phyloP scores from a whole-genome alignment of 2,329 filamentous ascomycete species.

The Fusarium continuum region DNA sequence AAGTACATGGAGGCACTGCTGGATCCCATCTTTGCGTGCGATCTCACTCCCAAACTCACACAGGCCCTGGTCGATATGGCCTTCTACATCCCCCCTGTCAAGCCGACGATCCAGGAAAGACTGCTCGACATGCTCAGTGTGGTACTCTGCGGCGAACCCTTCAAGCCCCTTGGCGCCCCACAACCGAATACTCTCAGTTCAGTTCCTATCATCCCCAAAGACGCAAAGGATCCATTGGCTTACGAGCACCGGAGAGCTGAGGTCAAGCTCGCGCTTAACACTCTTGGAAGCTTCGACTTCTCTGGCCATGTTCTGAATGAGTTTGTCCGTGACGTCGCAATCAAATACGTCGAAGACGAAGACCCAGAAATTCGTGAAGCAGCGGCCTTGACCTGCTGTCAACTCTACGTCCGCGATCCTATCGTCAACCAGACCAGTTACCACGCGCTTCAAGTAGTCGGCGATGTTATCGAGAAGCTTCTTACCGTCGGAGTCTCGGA shows the following conservation, averaged over 20 bases:
- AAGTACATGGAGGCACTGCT: slow-evolving; percentile 98
- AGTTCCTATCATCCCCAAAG: slow-evolving; percentile 84
- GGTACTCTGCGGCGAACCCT: slow-evolving; percentile 90
- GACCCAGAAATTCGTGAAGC: slow-evolving; percentile 93
- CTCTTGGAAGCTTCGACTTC: slow-evolving; percentile 98
- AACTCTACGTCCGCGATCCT: slow-evolving; percentile 94
- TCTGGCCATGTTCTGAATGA: slow-evolving; percentile 93
- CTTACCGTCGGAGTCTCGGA: slow-evolving; percentile 95
- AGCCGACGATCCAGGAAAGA: slow-evolving; percentile 91
- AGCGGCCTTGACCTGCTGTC: slow-evolving; percentile 94
- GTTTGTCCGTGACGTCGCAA: slow-evolving; percentile 97
- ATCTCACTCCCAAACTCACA: slow-evolving; percentile 90
- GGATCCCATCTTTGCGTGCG: slow-evolving; percentile 96
- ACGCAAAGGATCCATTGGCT: slow-evolving; percentile 84
- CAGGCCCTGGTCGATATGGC: slow-evolving; percentile 98
- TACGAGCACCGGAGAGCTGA: slow-evolving; percentile 84
- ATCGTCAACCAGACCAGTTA: slow-evolving; percentile 98
- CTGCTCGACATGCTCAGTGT: slow-evolving; percentile 94
- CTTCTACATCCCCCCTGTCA: slow-evolving; percentile 96
- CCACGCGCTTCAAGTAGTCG: slow-evolving; percentile 95
- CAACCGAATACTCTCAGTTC: slow-evolving; percentile 81
- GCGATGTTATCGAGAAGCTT: slow-evolving; percentile 96
- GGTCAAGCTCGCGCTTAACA: slow-evolving; percentile 92
- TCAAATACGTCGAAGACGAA: slow-evolving; percentile 97
- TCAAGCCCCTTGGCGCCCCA: slow-evolving; percentile 90